These are phyloP conservation scores for Lentinula guzmanii DNA, from an alignment of 768 basidiomycete genomes.

Conservation along the genomic window DNA sequence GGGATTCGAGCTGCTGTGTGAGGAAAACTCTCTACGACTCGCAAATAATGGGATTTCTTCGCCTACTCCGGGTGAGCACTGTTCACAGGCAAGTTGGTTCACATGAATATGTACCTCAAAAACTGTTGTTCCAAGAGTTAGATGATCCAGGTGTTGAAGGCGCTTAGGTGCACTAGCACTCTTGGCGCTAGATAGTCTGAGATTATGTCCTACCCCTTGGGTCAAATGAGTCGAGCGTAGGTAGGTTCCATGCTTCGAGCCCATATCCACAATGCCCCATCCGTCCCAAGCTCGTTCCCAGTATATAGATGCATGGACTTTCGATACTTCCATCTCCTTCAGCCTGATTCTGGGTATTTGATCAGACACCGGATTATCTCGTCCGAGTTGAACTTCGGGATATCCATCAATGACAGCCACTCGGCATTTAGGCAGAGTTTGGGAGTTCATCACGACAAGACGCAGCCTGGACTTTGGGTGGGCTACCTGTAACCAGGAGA, in stretches of 20 bases:
- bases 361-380: slow-evolving; percentile 50
- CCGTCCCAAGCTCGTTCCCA: slow-evolving; percentile 54
- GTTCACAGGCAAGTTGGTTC: slow-evolving; percentile 52
- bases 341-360: slow-evolving; percentile 61
- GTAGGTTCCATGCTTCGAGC: slow-evolving; percentile 81
- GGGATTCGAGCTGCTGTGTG: not conserved
- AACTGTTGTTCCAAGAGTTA: slow-evolving; percentile 66
- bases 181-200: slow-evolving; percentile 58
- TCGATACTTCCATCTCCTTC: slow-evolving; percentile 82
- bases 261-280: slow-evolving; percentile 82
- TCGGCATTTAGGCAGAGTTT: slow-evolving; percentile 48
- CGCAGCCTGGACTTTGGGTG: slow-evolving; percentile 21
- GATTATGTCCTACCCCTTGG: slow-evolving; percentile 22
- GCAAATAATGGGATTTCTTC: slow-evolving; percentile 60
- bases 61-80: slow-evolving; percentile 46
- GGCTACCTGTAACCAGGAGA: slow-evolving; percentile 8
- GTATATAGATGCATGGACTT: slow-evolving; percentile 70
- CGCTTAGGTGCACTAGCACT: slow-evolving; percentile 63
- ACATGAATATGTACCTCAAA: slow-evolving; percentile 69
- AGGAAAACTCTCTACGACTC: slow-evolving; percentile 20
- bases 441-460: slow-evolving; percentile 50
- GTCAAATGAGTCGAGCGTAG: slow-evolving; percentile 26
- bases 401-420: slow-evolving; percentile 41
- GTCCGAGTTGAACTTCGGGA: slow-evolving; percentile 65
- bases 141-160: slow-evolving; percentile 56